phyloP scores from a whole-genome alignment of 2,329 filamentous ascomycete genomes.

The Epichloe scottii region DNA sequence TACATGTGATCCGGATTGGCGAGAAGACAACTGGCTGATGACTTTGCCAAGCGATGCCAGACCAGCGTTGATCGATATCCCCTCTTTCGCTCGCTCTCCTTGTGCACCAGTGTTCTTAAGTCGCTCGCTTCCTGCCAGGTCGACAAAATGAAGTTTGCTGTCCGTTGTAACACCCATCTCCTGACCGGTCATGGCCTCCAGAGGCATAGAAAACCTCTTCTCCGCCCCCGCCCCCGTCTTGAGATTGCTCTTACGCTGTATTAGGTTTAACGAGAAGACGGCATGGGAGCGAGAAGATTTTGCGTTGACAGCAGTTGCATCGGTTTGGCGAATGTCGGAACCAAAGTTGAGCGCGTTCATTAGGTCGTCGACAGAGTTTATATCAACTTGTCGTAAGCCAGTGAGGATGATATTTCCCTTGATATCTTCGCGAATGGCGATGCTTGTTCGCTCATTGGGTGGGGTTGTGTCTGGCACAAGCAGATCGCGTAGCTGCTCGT shows the following conservation, averaged over 20 bases:
- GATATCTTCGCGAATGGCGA: slow-evolving; percentile 88
- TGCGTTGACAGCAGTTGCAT: slow-evolving; percentile 93
- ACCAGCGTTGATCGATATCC: slow-evolving; percentile 95
- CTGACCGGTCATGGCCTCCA: slow-evolving; percentile 60
- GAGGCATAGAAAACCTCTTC: slow-evolving; percentile 75
- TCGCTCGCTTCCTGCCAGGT: slow-evolving; percentile 90
- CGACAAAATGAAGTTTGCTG: slow-evolving; percentile 97
- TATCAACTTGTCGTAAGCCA: slow-evolving; percentile 73
- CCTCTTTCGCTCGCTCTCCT: slow-evolving; percentile 86
- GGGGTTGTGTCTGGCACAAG: slow-evolving; percentile 66
- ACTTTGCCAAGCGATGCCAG: slow-evolving; percentile 93
- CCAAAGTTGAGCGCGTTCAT: slow-evolving; percentile 83
- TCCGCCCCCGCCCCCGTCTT: slow-evolving; percentile 46
- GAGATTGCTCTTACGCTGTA: slow-evolving; percentile 63
- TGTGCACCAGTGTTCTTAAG: slow-evolving; percentile 95
- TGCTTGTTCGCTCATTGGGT: slow-evolving; percentile 55
- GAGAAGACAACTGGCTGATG: slow-evolving; percentile 91
- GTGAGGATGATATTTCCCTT: slow-evolving; percentile 93
- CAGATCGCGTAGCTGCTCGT: slow-evolving; percentile 86
- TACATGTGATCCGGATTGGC: slow-evolving; percentile 76
- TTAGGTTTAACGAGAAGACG: slow-evolving; percentile 87
- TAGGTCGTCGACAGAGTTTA: slow-evolving; percentile 86
- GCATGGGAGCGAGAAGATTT: slow-evolving; percentile 96
- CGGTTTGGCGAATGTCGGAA: slow-evolving; percentile 88
- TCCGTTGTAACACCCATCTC: slow-evolving; percentile 72